Base-by-base conservation (phyloP, 306 rosid genomes). In the Trifolium subterraneum region DNA sequence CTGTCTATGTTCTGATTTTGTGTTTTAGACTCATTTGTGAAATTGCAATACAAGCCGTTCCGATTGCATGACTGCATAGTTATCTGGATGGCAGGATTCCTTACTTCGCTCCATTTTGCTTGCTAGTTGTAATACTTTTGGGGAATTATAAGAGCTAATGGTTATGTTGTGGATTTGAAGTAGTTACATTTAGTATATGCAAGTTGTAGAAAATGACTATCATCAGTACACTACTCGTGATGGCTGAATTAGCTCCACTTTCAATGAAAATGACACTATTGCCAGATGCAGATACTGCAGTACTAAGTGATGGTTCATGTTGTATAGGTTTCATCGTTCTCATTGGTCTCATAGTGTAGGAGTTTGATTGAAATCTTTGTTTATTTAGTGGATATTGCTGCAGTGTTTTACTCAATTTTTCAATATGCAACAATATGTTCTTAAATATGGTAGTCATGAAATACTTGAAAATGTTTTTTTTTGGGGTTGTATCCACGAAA, bases 351-450 rank as follows among this genome's bases (percentile, higher is more conserved):
- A 19, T 41, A 16, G 56, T 33, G 64, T 29, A 31, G 59, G 61
- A 20, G 45, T 31, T 48, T 36, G 42, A 61, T 35, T 45, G 50
- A 35, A 20, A 48, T 78, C 18, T 70, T 59, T 62, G 61, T 38
- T 78, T 38, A 14, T 41, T 78, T 44, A 42, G 61, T 54, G 13
- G 51, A 79, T 45, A 56, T 38, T 48, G 42, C 38, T 23, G 18
- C 70, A 23, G 3, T 39, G 47, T 66, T 71, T 80, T 14, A n/a
- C 19, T 31, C 8, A 51, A 76, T 27, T 72, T 72, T 31, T 63
- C 56, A 27, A 29, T 39, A 13, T 25, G 59, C 58, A 67, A 11
- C 64, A 20, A 42, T 33, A 25, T 45, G 48, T 71, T 76, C 23
- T 54, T 55, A 39, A 45, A 15, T 15, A 5, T 59, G 42, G 47